Evolutionary conservation across 306 rosid species (phyloP), one percentile per base, ranked within the genome.

Genomic region (Vigna angularis): DNA sequence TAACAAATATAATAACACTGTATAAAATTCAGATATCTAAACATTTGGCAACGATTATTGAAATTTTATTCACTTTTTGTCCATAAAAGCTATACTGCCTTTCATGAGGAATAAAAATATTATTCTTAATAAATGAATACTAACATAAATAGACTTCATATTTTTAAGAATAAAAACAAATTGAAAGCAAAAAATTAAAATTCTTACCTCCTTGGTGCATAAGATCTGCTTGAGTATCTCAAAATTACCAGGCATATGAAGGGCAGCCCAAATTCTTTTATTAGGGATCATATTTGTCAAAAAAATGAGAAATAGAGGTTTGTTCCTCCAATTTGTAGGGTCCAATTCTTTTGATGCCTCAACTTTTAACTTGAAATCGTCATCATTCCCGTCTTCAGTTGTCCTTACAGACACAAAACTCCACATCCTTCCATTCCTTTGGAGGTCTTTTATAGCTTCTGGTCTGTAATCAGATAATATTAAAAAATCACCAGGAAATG

Each of bases 401-500:
- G 72, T 8, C 83, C 81, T 10, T 18, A 82, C 62, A 30, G 86
- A 30, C 5, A 78, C 73, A 62, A 90, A 84, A 65, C 69, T 40
- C 92, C 93, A 92, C 15, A 69, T 61, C n/a, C 84, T 83, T 49
- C 87, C 85, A 1, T 15, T 18, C 42, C 89, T 70, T 66, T 82
- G 82, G 56, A 92, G 73, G 77, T 88, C 93, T 16, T 65, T 45
- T 2, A 50, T 66, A 7, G 73, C 50, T 71, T 90, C 89, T 0
- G 92, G 91, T 81, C 85, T 90, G 14, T 68, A 84, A 70, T 88
- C 87, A 0, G 86, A 53, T 74, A 90, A 75, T 52, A 90, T 20
- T 14, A 92, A 74, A 58, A 90, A 55, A 83, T 92, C 97, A 24
- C 93, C 92, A 0, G 93, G 93, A 18, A 88, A 71, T 5, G 83